Evolutionary conservation across 371 early-diverging fungal species (phyloP).

Genomic region (Apophysomyces ossiformis): DNA sequence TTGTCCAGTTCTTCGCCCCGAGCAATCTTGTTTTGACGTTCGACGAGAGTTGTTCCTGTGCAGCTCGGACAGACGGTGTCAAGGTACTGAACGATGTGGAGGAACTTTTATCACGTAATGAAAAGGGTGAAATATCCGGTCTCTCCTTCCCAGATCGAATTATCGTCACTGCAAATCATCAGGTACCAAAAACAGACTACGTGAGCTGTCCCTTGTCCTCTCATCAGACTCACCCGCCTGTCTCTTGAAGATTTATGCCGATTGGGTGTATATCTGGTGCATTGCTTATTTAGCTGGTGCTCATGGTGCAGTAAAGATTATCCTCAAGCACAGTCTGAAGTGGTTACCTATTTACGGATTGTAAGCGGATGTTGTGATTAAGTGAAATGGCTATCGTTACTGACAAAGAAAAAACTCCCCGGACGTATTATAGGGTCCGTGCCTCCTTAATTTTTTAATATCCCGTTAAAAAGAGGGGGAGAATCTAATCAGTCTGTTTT

Average conservation of each 20-base stretch:
- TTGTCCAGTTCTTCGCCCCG: conserved; percentile 61
- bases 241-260: conserved; percentile 68
- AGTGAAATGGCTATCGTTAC: not conserved
- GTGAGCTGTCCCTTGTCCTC: too few species aligned
- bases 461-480: conserved; percentile 9
- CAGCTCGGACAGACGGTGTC: conserved; percentile 13
- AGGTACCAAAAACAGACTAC: conserved; percentile 42
- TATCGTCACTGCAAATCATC: conserved; percentile 80
- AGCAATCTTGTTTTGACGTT: conserved; percentile 55
- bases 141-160: conserved; percentile 52
- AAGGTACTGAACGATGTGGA: conserved; percentile 19
- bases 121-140: conserved; percentile 21
- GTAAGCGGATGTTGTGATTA: conserved; percentile 36
- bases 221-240: too few species aligned
- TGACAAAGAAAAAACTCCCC: not conserved
- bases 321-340: conserved; percentile 75
- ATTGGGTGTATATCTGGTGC: conserved; percentile 89
- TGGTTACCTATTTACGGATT: conserved; percentile 82
- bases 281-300: conserved; percentile 63
- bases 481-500: conserved; percentile 2
- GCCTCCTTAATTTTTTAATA: not conserved
- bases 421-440: conserved; percentile 4
- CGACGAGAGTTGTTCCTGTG: conserved; percentile 37
- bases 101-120: conserved; percentile 34
- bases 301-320: conserved; percentile 81